phyloP scores from a whole-genome alignment of 805 yeast species.

The Metschnikowia aberdeeniae region DNA sequence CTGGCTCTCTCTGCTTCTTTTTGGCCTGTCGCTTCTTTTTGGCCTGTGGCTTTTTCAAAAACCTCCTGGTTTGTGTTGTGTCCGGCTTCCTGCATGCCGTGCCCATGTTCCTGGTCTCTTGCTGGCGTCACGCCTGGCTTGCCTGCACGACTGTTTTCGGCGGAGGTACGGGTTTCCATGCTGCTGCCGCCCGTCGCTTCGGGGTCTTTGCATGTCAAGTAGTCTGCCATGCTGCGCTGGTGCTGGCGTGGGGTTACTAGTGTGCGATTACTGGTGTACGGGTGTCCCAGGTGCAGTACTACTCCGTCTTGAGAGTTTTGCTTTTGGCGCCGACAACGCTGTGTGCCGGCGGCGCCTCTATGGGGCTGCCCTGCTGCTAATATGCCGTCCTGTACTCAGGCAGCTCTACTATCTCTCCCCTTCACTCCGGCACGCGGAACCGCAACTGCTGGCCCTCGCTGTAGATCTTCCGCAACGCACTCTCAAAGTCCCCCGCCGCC shows the following conservation, averaged over 20 bases:
- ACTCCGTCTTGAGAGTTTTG: no score
- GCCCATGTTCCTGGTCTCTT: no score
- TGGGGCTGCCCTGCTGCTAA: no score
- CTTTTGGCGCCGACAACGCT: no score
- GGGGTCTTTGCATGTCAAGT: background rate
- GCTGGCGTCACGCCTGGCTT: no score
- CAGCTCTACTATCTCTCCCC: no score
- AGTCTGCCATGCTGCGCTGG: background rate
- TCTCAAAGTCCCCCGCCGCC: constrained; percentile 55
- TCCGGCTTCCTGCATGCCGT: no score
- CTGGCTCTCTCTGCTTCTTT: background rate
- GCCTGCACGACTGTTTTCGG: no score
- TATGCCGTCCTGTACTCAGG: background rate
- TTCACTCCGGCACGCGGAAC: constrained; percentile 44
- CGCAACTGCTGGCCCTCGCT: constrained; percentile 59
- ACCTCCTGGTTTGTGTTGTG: no score
- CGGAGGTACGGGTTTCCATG: background rate
- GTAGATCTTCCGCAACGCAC: constrained; percentile 62
- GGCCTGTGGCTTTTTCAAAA: no score
- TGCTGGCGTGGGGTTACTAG: background rate
- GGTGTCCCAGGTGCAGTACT: background rate
- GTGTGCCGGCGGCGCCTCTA: no score
- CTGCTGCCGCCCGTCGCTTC: no score
- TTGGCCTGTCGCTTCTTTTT: background rate
- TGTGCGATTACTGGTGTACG: background rate